Base-by-base conservation (phyloP, 805 yeast species). In the Priceomyces castillae region DNA sequence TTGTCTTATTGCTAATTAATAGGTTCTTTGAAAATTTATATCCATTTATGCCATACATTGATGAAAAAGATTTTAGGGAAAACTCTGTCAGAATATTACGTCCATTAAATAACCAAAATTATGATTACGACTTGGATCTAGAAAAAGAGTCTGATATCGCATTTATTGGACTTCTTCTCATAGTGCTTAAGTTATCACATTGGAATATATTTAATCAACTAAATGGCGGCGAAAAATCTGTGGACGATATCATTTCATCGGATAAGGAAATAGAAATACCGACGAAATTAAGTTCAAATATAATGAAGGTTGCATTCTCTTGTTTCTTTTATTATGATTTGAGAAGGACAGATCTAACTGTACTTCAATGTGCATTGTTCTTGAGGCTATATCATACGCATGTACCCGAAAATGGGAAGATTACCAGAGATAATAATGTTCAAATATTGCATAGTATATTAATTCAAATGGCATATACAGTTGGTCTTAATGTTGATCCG, bases 291-390 rank as follows among this genome's bases (percentile, higher is more conserved):
- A 33, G 9, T 9, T 15, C 18, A 4, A 18, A 33, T 14, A 33
- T 33, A 15, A 15, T 33, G 3, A 33, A 33, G 19, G 35, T 33
- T 4, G 35, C 35, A 15, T 33, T 15, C 19, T 16, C 20, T 15
- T 33, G 35, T 14, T 15, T 33, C 12, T 33, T n/a, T n/a, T 12
- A 33, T 7, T 33, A 18, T 33, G 35, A 33, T 14, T 33, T 33
- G 19, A 56, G 72, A 20, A 73, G 69, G 47, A 69, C 79, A 15
- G 73, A 74, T 28, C 50, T 79, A 40, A 65, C 69, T 14, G 67
- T 81, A 12, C 74, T 83, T 25, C 88, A 82, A 53, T 81, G 81
- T 57, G 82, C 81, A 1, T 61, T 81, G 12, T 79, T 65, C 54
- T 68, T 81, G 58, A 78, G 79, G 46, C 58, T 71, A 37, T 82